Evolutionary conservation across 2,329 filamentous ascomycete species (phyloP), one percentile per base, ranked within the genome.

Genomic region (Geosmithia flava): DNA sequence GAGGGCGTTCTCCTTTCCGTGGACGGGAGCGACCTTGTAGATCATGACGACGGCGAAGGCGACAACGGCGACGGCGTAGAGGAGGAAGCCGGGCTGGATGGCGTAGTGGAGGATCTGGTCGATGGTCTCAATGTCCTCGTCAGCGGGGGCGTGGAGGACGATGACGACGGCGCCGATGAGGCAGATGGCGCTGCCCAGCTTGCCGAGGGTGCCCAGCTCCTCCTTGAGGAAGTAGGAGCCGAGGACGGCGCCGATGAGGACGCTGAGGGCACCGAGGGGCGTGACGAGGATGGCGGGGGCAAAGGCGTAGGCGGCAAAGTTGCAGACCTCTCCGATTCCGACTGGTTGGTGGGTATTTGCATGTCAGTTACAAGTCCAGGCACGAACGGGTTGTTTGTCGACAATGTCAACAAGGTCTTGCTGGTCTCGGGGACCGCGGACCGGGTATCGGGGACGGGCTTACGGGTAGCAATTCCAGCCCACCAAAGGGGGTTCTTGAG

Each of bases 201-300:
- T 94, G 40, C 93, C 93, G 56, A 98, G 67, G 20, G 81, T 83
- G n/a, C 93, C 93, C 50, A 98, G 71, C 64, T 87, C 81, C 66
- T 98, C 93, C 48, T 88, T 78, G 53, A 98, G 71, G 63, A 97
- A 95, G 66, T 98, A 97, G 53, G 93, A 90, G 46, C 93, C 91
- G 50, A 98, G 69, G 29, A 98, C 89, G 19, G 93, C 90, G 54
- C 89, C 93, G 59, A 98, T 96, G 54, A 98, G 73, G 50, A 98
- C 94, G 61, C 87, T 93, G 53, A 98, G 75, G 49, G 93, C 93
- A 52, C 93, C 93, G 20, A 98, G 73, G 23, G 93, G 93, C 5
- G 93, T 98, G 41, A 98, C 93, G 47, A 98, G 76, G 66, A 98
- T 98, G n/a, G 93, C 94, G 41, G 93, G 93, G 55, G 93, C 93